Evolutionary conservation across 129 eudicot genomes (phyloP), one percentile per base, ranked within the genome.

Genomic region (Chrysanthemum lavandulifolium): DNA sequence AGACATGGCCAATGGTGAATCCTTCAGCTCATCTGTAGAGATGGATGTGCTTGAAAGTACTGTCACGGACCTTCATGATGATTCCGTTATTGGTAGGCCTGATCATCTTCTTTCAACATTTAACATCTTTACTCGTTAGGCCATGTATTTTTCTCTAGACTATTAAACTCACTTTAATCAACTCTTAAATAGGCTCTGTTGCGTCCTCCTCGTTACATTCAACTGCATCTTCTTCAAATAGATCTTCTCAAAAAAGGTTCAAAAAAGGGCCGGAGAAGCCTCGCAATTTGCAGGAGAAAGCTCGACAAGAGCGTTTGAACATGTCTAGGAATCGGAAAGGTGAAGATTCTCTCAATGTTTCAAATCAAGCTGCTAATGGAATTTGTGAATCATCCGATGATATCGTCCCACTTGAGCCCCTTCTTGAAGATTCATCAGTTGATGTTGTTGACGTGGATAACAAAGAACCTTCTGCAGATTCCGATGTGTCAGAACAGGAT

Each of bases 41-140:
- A 94, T 94, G 99, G 99, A 94, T 86, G 93, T 94, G 13, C 68
- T 84, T 56, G 97, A 94, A 86, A 77, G 85, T 73, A 57, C 57
- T 47, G 62, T 81, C 59, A 80, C 81, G 53, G 92, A 83, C 56
- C 74, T 74, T 74, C 75, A 65, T 61, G 83, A 16, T 56, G 83
- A 77, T 68, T 67, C 86, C 52, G 54, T 63, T 51, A 61, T 61
- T 45, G 82, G 89, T 77, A 72, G n/a, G 53, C 51, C 47, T 40
- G 47, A 40, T 40, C 47, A 40, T 40, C 47, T 40, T 40, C 47
- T 40, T 40, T 40, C 47, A 40, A 7, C 1, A 40, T 40, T 6
- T 6, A 40, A 40, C 47, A 0, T 40, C 47, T 13, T 62, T 64
- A 69, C 67, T 45, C 18, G 25, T 12, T 18, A 21, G 27, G 18